Base-by-base conservation (phyloP, 1,284 basidiomycete genomes). In the Paramarasmius palmivorus region DNA sequence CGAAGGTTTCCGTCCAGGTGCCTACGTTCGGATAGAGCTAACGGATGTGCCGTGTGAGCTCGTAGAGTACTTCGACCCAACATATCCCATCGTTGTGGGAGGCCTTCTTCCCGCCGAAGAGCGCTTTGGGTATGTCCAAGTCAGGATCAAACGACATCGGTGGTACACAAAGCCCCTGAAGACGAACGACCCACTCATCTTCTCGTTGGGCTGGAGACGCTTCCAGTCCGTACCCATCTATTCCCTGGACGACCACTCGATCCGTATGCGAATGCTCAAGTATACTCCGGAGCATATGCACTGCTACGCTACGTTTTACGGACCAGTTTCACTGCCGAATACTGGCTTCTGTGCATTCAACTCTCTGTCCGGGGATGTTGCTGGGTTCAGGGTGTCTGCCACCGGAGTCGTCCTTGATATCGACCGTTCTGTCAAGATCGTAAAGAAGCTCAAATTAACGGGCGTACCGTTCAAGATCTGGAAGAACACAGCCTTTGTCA, bases 271-370 rank as follows among this genome's bases (percentile, higher is more conserved):
- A 44, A 93, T 98, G 91, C 89, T 99, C 71, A 99, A 99, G 76
- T 99, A 99, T 69, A 98, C 97, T 0, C 96, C 96, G 0, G 97
- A 99, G 72, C 96, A 99, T 66, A 98, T 97, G 94, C 97, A 99
- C 69, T 99, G 96, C 65, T 93, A 90, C 63, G 96, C 96, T 2
- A 96, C 95, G 0, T 98, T 99, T 73, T 98, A 95, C 66, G 95
- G 92, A 0, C 95, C 95, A 5, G 87, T 93, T 17, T 77, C 92
- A 1, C 76, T 91, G 0, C 95, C 95, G n/a, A 98, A 98, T 70
- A 98, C 94, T 0, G 95, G 96, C 57, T 93, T 99, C 73, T 98
- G 95, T 69, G 92, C 96, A 1, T 98, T 99, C 80, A 98, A 96
- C 71, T 86, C 90, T 1, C 74, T 99, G 5, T 73, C 79, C 0